Percentiles rank a stretch among this genome's conserved stretches.
These are phyloP conservation scores for Candida gigantensis DNA, from an alignment of 1,139 yeast genomes.

Conservation along the genomic window DNA sequence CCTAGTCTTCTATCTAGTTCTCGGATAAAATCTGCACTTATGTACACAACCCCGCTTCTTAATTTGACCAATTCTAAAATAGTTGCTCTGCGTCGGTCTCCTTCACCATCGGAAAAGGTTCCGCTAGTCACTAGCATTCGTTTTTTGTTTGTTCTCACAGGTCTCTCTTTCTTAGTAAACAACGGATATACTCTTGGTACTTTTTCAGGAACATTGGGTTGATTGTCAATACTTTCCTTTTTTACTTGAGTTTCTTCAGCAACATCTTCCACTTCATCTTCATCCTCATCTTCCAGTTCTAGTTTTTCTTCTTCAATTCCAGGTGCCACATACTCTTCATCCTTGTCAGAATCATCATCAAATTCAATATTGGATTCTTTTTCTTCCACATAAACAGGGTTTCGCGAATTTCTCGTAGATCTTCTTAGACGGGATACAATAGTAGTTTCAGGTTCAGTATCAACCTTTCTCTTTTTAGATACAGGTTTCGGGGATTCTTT, in stretches of 20 bases:
- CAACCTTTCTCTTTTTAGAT: not conserved
- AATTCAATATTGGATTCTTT: not conserved
- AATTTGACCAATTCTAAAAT: slow-evolving; percentile 38
- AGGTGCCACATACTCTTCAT: slow-evolving; percentile 1
- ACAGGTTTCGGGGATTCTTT: slow-evolving; percentile 3
- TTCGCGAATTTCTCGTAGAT: slow-evolving; percentile 1
- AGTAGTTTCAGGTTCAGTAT: not conserved
- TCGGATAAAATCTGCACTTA: slow-evolving; percentile 36
- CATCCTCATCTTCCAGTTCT: slow-evolving; percentile 1
- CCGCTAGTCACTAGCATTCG: not conserved
- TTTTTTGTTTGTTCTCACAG: not conserved
- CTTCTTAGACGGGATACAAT: slow-evolving; percentile 1
- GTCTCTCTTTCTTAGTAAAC: no score
- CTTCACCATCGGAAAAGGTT: slow-evolving; percentile 16
- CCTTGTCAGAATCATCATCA: not conserved
- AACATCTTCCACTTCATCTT: slow-evolving; percentile 1
- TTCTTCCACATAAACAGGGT: not conserved
- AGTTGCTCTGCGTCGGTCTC: slow-evolving; percentile 35
- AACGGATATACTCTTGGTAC: no score
- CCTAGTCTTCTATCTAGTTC: slow-evolving; percentile 37
- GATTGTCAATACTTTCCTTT: no score
- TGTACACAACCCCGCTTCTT: slow-evolving; percentile 44
- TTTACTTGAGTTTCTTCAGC: slow-evolving; percentile 1
- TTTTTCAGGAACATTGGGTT: no score
- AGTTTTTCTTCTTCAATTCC: slow-evolving; percentile 4